These are phyloP conservation scores for Amorphotheca resinae DNA, from an alignment of 495 filamentous ascomycete species.

Conservation along the genomic window DNA sequence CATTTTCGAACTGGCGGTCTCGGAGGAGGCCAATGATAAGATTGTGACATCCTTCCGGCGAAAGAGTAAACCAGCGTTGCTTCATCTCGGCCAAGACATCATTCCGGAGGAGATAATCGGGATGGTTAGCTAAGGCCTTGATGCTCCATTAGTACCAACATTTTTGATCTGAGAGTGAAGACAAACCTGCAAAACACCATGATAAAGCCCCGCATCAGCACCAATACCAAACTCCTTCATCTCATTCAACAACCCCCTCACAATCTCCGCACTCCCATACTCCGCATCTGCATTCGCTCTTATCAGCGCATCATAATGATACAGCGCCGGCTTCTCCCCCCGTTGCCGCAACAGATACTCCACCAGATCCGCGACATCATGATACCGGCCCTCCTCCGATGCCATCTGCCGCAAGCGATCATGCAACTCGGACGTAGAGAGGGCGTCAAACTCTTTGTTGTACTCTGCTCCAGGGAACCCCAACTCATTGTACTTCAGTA, in stretches of 20 bases:
- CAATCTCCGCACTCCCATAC: slow-evolving; percentile 49
- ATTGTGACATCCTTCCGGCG: slow-evolving; percentile 48
- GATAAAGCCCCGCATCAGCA: slow-evolving; percentile 52
- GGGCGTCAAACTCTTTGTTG: no score
- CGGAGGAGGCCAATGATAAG: slow-evolving; percentile 63
- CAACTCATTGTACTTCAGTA: no score
- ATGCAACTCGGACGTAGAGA: no score
- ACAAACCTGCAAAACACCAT: slow-evolving; percentile 55
- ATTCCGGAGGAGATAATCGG: slow-evolving; percentile 64
- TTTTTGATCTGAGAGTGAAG: neutral
- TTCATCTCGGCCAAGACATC: slow-evolving; percentile 60
- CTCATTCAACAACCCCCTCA: slow-evolving; percentile 50
- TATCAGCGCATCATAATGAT: slow-evolving; percentile 64
- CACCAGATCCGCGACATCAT: slow-evolving; percentile 29
- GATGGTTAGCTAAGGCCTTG: slow-evolving; percentile 71
- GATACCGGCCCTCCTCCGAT: slow-evolving; percentile 21
- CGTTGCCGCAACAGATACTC: slow-evolving; percentile 48
- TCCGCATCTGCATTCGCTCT: slow-evolving; percentile 50
- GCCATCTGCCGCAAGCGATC: slow-evolving; percentile 29
- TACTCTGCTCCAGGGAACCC: no score
- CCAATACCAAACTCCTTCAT: slow-evolving; percentile 50
- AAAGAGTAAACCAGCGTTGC: slow-evolving; percentile 55
- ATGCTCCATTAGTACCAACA: neutral
- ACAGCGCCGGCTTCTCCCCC: slow-evolving; percentile 46
- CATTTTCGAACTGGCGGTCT: slow-evolving; percentile 72